A percentile compares a stretch with the other conserved stretches of the same genome.
Evolutionary conservation across 208 protist genomes (phyloP).

Genomic region (Wallacemonas collosoma): DNA sequence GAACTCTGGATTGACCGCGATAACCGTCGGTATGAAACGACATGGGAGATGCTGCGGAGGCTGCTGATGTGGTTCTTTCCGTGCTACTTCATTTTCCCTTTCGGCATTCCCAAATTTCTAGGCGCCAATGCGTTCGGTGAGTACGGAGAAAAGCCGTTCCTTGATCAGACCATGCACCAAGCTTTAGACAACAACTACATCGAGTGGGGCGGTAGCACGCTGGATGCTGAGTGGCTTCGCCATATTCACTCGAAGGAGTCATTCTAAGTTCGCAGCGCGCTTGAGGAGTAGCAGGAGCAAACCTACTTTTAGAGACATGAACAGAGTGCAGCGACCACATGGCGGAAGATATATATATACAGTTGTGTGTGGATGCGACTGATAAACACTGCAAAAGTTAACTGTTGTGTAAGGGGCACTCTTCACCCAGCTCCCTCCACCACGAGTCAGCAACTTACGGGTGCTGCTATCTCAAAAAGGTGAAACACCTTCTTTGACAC

Average conservation of each 20-base stretch:
- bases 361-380: no score
- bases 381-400: no score
- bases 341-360: no score
- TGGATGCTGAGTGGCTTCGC: constrained; percentile 85
- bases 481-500: no score
- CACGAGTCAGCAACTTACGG: no score
- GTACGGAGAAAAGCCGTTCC: constrained; percentile 87
- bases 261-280: constrained; percentile 35
- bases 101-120: constrained; percentile 81
- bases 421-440: no score
- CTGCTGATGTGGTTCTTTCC: constrained; percentile 89
- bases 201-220: constrained; percentile 80
- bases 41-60: constrained; percentile 83
- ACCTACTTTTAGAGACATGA: no score
- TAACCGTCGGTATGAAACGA: constrained; percentile 84
- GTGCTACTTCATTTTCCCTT: constrained; percentile 88
- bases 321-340: no score
- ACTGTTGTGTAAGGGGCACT: no score
- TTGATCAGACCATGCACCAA: constrained; percentile 76
- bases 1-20: constrained; percentile 87
- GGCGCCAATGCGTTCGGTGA: constrained; percentile 78
- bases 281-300: no score
- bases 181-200: constrained; percentile 89
- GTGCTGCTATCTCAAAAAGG: no score
- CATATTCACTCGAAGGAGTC: constrained; percentile 91